A percentile compares a stretch with the other conserved stretches of the same genome.
Conservation (phyloP, 2,329 filamentous ascomycete genomes). For the Paracorniculantispora psalliotae region DNA sequence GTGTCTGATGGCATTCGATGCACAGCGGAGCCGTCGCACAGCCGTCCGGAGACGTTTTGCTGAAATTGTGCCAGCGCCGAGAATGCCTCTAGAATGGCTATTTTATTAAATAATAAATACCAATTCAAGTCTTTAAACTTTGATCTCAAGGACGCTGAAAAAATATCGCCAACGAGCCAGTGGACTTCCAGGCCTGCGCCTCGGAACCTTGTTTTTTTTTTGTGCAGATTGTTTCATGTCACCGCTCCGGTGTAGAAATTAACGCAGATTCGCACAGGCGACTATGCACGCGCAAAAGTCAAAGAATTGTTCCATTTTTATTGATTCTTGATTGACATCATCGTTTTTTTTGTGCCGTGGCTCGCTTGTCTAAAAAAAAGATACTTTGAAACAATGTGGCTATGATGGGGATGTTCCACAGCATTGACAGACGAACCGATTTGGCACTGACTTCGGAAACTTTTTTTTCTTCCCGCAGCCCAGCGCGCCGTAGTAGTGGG, state of each 20-base stretch:
- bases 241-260: not conserved
- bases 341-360: not conserved
- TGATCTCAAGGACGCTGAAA: not conserved
- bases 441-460: not conserved
- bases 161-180: not conserved
- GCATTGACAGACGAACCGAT: conserved; percentile 3
- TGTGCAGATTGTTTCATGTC: conserved; percentile 7
- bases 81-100: not conserved
- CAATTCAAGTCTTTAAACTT: not conserved
- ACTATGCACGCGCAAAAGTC: not conserved
- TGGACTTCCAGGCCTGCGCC: not conserved
- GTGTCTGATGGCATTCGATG: not conserved
- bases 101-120: not conserved
- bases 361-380: not conserved
- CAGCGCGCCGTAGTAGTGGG: not conserved
- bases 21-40: not conserved
- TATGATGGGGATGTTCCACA: conserved; percentile 3
- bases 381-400: conserved; percentile 5
- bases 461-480: not conserved
- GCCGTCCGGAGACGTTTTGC: not conserved
- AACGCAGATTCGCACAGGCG: not conserved
- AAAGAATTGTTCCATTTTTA: not conserved
- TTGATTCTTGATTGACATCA: not conserved
- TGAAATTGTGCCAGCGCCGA: not conserved
- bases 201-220: not conserved